Percentiles rank a stretch among this genome's conserved stretches.
phyloP scores from a whole-genome alignment of 2,329 filamentous ascomycete genomes.

The Cladosporium sp. region DNA sequence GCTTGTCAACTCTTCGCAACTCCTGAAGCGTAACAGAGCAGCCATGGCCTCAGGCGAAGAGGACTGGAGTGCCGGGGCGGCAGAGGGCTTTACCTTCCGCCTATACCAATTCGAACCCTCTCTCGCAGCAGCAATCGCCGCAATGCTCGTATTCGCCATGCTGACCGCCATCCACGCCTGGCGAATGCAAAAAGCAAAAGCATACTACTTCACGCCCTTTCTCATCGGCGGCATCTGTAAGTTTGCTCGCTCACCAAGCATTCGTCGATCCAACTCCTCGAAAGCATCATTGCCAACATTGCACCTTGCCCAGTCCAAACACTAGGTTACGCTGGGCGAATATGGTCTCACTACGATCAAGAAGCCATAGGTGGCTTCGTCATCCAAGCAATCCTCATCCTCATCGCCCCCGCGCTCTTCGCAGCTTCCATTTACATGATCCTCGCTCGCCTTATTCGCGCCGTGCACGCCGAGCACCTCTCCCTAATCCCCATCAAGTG shows the following conservation, averaged over 20 bases:
- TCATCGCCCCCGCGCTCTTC: constrained; percentile 47
- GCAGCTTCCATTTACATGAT: constrained; percentile 49
- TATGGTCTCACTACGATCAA: constrained; percentile 25
- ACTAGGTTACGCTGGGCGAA: constrained; percentile 40
- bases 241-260: constrained; percentile 26
- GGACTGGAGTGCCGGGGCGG: neutral
- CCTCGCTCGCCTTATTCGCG: constrained; percentile 42
- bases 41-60: neutral
- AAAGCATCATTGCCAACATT: constrained; percentile 20
- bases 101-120: constrained; percentile 41
- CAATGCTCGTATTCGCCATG: constrained; percentile 43
- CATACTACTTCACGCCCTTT: constrained; percentile 49
- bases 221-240: constrained; percentile 45
- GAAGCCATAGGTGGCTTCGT: constrained; percentile 35
- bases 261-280: neutral
- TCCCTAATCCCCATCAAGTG: constrained; percentile 25
- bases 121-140: constrained; percentile 43
- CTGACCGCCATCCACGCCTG: constrained; percentile 40
- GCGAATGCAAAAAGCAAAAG: constrained; percentile 39
- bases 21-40: neutral
- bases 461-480: constrained; percentile 36
- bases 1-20: too few relatives aligned
- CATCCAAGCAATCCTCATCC: constrained; percentile 42
- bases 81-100: neutral
- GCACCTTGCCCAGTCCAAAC: constrained; percentile 35